These are phyloP conservation scores for Haplographium delicatum DNA, from an alignment of 495 filamentous ascomycete genomes.

Conservation along the genomic window DNA sequence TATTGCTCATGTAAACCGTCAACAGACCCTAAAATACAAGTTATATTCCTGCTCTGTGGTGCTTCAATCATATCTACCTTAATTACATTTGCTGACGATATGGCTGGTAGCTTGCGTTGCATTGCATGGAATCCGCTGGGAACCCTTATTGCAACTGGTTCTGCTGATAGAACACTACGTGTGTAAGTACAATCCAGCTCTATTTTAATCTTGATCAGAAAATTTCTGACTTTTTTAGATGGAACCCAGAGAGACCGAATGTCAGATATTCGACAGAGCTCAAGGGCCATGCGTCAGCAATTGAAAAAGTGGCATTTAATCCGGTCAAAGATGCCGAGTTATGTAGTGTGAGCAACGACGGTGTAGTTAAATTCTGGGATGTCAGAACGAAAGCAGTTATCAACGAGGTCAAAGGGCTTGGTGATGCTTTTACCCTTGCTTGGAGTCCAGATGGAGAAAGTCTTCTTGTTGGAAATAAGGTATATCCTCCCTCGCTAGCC, in stretches of 20 bases:
- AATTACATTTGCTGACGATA: no score
- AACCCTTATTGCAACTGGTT: slow-evolving; percentile 79
- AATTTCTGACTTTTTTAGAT: slow-evolving; percentile 30
- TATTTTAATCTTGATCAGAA: slow-evolving; percentile 31
- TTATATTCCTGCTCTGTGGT: no score
- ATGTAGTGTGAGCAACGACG: slow-evolving; percentile 79
- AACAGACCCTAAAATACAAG: no score
- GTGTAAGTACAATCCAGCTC: slow-evolving; percentile 36
- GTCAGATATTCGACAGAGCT: slow-evolving; percentile 81
- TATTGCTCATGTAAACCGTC: background rate
- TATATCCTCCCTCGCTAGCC: slow-evolving; percentile 32
- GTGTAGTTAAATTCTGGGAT: slow-evolving; percentile 89
- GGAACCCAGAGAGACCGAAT: slow-evolving; percentile 84
- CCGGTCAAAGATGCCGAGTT: slow-evolving; percentile 83
- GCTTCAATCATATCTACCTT: no score
- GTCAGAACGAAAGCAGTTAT: slow-evolving; percentile 74
- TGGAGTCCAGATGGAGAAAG: slow-evolving; percentile 86
- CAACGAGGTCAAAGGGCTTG: slow-evolving; percentile 74
- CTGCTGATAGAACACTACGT: slow-evolving; percentile 73
- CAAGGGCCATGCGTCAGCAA: slow-evolving; percentile 66
- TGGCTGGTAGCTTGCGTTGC: slow-evolving; percentile 4
- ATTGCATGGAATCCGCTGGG: slow-evolving; percentile 89
- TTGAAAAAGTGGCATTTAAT: slow-evolving; percentile 89
- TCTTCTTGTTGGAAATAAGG: slow-evolving; percentile 81
- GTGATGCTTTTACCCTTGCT: slow-evolving; percentile 74